Base-by-base conservation (phyloP, 2,329 filamentous ascomycete species). In the Cercospora sp. region DNA sequence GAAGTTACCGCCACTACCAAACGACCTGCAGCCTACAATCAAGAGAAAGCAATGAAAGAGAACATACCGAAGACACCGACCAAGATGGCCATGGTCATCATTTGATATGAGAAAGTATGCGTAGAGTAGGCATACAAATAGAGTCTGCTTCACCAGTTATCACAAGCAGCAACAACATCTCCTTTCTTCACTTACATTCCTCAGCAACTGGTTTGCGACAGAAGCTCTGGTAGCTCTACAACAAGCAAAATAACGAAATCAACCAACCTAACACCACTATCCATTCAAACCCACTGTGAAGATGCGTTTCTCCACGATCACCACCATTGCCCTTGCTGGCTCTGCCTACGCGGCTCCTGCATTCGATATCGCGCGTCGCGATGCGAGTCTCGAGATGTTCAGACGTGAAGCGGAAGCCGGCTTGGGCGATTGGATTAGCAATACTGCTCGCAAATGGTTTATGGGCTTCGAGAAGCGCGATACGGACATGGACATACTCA, bases 221-320 rank as follows among this genome's bases (percentile, higher is more conserved):
- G 23, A 58, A 30, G 53, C 53, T 58, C 53, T 58, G 53, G 53
- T 58, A 58, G 53, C 53, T 58, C 26, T 58, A 5, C 26, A 31
- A 31, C 7, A 58, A 57, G 53, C 18, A 31, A 31, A 58, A 31
- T 51, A 2, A 58, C 20, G 10, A 51, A n/a, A 30, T n/a, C 23
- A 12, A 18, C 20, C 53, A 31, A 30, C 0, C 26, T 9, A 18
- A 9, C 7, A 51, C 45, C 45, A 23, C 18, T 20, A n/a, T 10
- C 13, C 30, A 58, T 23, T 51, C 45, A 51, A 51, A 3, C 20
- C 20, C 20, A 5, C 20, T 23, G n/a, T 51, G 16, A 58, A 58
- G 53, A 58, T 58, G 53, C 53, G 53, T 58, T 30, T 58, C 53
- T 58, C 53, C n/a, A 58, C 26, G 6, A 18, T 58, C 26, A 20